Percentiles rank a stretch among this genome's conserved stretches.
Conservation (phyloP, 192 early-diverging fungal genomes). For the Coemansia umbellata region DNA sequence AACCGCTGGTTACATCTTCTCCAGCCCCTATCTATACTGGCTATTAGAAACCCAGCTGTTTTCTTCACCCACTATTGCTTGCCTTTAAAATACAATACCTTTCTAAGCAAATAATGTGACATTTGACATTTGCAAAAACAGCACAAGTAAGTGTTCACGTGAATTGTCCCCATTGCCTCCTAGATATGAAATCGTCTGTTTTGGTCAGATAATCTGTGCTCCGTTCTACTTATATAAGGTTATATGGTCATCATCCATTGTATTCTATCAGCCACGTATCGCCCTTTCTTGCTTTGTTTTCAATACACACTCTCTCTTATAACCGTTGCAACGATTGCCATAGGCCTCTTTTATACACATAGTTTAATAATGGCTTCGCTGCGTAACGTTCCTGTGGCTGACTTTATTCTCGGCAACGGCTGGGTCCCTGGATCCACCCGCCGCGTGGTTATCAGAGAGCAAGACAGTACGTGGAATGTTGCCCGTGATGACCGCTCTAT, state of each 20-base stretch:
- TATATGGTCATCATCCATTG: neutral
- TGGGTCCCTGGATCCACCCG: slow-evolving; percentile 36
- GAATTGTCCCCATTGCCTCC: neutral
- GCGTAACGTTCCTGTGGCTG: slow-evolving; percentile 7
- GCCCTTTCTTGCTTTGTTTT: neutral
- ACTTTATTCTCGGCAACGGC: slow-evolving; percentile 39
- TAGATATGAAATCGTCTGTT: neutral
- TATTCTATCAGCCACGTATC: no score
- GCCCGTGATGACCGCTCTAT: slow-evolving; percentile 20
- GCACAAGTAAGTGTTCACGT: neutral
- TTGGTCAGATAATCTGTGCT: neutral
- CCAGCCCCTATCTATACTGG: neutral
- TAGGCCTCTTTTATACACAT: neutral
- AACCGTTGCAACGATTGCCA: neutral
- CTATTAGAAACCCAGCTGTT: neutral
- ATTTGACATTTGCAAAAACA: neutral
- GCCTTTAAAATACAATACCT: neutral
- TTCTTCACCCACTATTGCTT: neutral
- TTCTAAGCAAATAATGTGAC: no score
- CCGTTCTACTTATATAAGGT: neutral
- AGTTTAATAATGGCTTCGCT: slow-evolving; percentile 8
- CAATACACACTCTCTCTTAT: neutral
- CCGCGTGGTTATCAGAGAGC: slow-evolving; percentile 21
- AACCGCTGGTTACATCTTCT: neutral
- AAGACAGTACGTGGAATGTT: slow-evolving; percentile 30